A percentile compares a stretch with the other conserved stretches of the same genome.
Conservation (phyloP, 1,284 basidiomycete genomes). For the Cutaneotrichosporon curvatum region DNA sequence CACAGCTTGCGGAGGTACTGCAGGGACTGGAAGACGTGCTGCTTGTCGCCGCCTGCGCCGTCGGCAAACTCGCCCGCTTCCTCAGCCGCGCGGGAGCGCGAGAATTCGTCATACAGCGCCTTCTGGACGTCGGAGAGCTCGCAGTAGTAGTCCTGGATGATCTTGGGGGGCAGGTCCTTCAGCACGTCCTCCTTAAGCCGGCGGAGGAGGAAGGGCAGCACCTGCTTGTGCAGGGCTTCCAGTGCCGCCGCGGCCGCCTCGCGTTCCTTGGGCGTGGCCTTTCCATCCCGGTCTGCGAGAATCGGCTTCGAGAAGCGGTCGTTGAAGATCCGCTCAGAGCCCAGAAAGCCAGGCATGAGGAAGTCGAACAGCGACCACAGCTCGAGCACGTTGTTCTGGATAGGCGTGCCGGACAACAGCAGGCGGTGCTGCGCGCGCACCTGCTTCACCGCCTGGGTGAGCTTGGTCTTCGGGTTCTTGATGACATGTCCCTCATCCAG, state of each 20-base stretch:
- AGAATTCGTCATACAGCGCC: conserved; percentile 86
- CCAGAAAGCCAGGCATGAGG: conserved; percentile 97
- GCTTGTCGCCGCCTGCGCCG: conserved; percentile 52
- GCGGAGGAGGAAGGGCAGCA: conserved; percentile 93
- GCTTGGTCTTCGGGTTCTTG: conserved; percentile 96
- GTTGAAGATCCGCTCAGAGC: conserved; percentile 89
- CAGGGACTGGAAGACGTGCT: conserved; percentile 90
- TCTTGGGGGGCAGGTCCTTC: conserved; percentile 94
- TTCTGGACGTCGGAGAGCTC: conserved; percentile 92
- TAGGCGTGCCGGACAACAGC: conserved; percentile 93
- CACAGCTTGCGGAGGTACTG: conserved; percentile 97
- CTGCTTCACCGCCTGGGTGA: conserved; percentile 91
- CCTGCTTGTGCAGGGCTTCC: conserved; percentile 96
- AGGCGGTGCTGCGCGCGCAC: conserved; percentile 86
- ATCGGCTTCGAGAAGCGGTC: conserved; percentile 96
- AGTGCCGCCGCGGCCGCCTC: conserved; percentile 94
- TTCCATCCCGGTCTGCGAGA: conserved; percentile 87
- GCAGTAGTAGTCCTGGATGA: conserved; percentile 99
- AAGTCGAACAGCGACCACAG: conserved; percentile 99
- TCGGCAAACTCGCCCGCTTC: conserved; percentile 56
- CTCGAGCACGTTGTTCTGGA: conserved; percentile 98
- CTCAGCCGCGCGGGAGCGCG: conserved; percentile 65
- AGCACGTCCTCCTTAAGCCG: conserved; percentile 97
- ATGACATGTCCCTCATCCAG: conserved; percentile 98
- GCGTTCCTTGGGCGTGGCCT: conserved; percentile 72